phyloP scores from a whole-genome alignment of 164 flowering plant species.

The Stephania japonica region DNA sequence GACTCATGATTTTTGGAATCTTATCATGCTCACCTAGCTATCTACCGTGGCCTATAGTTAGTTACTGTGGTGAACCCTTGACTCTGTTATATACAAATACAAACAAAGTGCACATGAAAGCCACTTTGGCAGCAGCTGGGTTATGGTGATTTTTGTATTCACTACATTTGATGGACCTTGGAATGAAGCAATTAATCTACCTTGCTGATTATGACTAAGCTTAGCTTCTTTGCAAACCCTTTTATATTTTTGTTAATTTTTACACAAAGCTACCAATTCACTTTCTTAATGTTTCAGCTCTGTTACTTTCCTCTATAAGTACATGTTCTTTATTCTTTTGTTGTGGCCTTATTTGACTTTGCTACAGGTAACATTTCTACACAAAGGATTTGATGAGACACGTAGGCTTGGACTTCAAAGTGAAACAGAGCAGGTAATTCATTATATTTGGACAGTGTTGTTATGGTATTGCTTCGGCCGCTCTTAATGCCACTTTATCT shows the following conservation, averaged over 20 bases:
- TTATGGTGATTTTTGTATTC: no score
- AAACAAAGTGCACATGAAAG: no score
- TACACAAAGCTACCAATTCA: not conserved
- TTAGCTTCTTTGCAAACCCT: not conserved
- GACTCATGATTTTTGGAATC: no score
- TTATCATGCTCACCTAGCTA: no score
- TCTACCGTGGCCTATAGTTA: no score
- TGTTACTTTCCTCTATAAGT: not conserved
- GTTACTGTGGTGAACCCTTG: no score
- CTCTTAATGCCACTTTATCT: no score
- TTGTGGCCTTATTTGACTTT: not conserved
- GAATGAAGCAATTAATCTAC: no score
- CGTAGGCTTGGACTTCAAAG: conserved; percentile 84
- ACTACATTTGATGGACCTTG: no score
- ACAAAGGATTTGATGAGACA: conserved; percentile 95
- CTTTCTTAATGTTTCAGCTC: not conserved
- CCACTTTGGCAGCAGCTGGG: no score
- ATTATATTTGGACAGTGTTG: not conserved
- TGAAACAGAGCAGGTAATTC: conserved; percentile 81
- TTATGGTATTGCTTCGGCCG: no score
- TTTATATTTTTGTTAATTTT: not conserved
- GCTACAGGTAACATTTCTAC: conserved; percentile 68
- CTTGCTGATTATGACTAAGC: not conserved
- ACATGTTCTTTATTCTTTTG: not conserved
- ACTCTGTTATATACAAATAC: no score